phyloP scores from a whole-genome alignment of 139 green algal species.

The Nannochloris sp. region DNA sequence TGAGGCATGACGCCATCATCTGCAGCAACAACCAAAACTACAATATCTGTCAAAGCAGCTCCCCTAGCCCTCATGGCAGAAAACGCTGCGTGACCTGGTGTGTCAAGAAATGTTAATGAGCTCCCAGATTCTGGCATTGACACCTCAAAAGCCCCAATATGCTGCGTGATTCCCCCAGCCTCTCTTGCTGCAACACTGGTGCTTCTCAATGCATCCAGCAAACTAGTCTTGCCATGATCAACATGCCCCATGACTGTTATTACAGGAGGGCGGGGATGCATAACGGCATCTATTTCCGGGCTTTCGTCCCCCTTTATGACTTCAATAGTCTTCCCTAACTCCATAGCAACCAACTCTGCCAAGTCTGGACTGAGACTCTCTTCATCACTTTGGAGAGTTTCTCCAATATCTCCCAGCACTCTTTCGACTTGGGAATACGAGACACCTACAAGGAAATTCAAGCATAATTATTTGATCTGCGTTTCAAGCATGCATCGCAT shows the following conservation, averaged over 20 bases:
- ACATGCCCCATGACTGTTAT: conserved; percentile 92
- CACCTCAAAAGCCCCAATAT: conserved; percentile 88
- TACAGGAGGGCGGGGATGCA: conserved; percentile 53
- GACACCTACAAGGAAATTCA: conserved; percentile 8
- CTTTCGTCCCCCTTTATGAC: neutral
- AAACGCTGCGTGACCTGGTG: conserved; percentile 88
- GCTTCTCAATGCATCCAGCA: conserved; percentile 79
- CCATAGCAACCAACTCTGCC: conserved; percentile 60
- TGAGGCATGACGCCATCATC: conserved; percentile 89
- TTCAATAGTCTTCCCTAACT: conserved; percentile 36
- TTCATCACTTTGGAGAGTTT: conserved; percentile 18
- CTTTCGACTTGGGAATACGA: conserved; percentile 18
- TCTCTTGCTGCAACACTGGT: conserved; percentile 76
- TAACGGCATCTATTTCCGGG: neutral
- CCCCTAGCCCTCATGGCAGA: conserved; percentile 75
- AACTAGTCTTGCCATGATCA: conserved; percentile 90
- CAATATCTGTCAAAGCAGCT: conserved; percentile 73
- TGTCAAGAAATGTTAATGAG: conserved; percentile 86
- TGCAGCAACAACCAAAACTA: conserved; percentile 81
- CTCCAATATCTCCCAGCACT: conserved; percentile 30
- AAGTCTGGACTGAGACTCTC: conserved; percentile 40
- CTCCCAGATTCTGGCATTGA: conserved; percentile 38
- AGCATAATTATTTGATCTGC: neutral
- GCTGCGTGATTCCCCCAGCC: conserved; percentile 90
- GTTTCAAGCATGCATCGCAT: too few species aligned